Evolutionary conservation across 2,329 filamentous ascomycete species (phyloP).

Genomic region (Metarhizium guizhouense): DNA sequence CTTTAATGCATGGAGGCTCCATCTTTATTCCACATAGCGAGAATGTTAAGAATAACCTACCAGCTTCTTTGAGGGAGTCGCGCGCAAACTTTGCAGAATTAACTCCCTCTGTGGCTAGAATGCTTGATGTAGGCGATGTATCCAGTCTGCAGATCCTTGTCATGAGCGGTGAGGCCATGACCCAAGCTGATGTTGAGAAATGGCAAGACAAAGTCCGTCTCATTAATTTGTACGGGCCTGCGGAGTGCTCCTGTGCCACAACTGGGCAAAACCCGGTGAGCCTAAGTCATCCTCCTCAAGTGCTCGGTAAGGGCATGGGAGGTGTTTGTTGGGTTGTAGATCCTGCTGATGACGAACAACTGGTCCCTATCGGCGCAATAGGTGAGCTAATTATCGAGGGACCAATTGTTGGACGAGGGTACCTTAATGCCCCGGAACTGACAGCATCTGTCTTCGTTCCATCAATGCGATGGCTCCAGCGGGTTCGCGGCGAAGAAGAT

Average conservation of each 20-base stretch:
- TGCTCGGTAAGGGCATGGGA: conserved; percentile 6
- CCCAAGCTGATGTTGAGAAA: not conserved
- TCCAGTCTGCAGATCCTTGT: not conserved
- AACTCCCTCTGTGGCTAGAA: not conserved
- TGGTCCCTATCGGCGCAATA: conserved; percentile 15
- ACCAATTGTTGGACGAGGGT: conserved; percentile 38
- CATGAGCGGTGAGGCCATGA: not conserved
- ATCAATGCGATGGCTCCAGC: not conserved
- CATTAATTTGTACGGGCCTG: not conserved
- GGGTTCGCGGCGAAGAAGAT: too few relatives aligned
- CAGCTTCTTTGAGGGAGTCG: not conserved
- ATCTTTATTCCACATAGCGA: conserved; percentile 5
- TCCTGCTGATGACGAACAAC: conserved; percentile 9
- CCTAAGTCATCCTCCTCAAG: conserved; percentile 26
- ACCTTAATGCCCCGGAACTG: conserved; percentile 28
- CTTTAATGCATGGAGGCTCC: conserved; percentile 2
- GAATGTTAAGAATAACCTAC: not conserved
- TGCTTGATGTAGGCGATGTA: not conserved
- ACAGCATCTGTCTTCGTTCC: conserved; percentile 20
- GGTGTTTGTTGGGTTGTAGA: conserved; percentile 15
- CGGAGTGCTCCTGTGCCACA: conserved; percentile 30
- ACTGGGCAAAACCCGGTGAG: conserved; percentile 4
- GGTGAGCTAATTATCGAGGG: conserved; percentile 29
- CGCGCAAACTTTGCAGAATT: not conserved
- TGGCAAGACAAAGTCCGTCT: not conserved